A percentile compares a stretch with the other conserved stretches of the same genome.
Conservation (phyloP, 2,329 filamentous ascomycete genomes). For the Penicillium sumatraense region DNA sequence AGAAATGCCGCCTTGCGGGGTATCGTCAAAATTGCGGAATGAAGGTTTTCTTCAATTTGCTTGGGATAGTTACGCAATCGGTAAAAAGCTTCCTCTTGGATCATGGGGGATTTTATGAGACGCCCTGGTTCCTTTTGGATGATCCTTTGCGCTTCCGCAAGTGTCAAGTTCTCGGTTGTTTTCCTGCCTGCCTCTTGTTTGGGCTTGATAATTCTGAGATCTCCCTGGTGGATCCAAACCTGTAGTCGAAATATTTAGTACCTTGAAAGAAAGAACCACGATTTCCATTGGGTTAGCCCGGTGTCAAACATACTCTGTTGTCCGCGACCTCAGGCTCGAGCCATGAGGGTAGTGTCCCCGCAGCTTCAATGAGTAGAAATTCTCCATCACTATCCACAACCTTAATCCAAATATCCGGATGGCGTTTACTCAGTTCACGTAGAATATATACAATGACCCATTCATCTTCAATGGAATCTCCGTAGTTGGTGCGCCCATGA, state of each 20-base stretch:
- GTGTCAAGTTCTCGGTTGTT: conserved; percentile 56
- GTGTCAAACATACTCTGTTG: conserved; percentile 62
- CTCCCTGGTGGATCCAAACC: conserved; percentile 84
- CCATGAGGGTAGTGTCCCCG: conserved; percentile 85
- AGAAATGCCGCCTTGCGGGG: conserved; percentile 83
- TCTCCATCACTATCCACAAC: conserved; percentile 90
- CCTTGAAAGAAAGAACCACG: no score
- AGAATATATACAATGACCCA: conserved; percentile 95
- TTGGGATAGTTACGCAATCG: conserved; percentile 80
- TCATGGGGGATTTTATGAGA: conserved; percentile 71
- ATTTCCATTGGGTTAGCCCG: no score
- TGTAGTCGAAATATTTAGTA: not conserved
- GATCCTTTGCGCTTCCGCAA: conserved; percentile 67
- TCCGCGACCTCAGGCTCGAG: conserved; percentile 87
- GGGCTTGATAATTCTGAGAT: conserved; percentile 72
- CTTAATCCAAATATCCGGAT: conserved; percentile 77
- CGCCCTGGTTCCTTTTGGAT: conserved; percentile 61
- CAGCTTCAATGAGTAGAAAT: conserved; percentile 92
- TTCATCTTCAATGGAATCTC: conserved; percentile 94
- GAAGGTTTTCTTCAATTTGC: conserved; percentile 75
- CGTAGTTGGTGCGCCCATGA: conserved; percentile 80
- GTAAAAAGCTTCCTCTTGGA: conserved; percentile 91
- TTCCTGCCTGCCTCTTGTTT: conserved; percentile 50
- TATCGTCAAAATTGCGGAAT: conserved; percentile 73
- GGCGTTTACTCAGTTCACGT: conserved; percentile 75